A percentile compares a stretch with the other conserved stretches of the same genome.
These are phyloP conservation scores for Cucurbitaria berberidis DNA, from an alignment of 2,329 filamentous ascomycete species.

Conservation along the genomic window DNA sequence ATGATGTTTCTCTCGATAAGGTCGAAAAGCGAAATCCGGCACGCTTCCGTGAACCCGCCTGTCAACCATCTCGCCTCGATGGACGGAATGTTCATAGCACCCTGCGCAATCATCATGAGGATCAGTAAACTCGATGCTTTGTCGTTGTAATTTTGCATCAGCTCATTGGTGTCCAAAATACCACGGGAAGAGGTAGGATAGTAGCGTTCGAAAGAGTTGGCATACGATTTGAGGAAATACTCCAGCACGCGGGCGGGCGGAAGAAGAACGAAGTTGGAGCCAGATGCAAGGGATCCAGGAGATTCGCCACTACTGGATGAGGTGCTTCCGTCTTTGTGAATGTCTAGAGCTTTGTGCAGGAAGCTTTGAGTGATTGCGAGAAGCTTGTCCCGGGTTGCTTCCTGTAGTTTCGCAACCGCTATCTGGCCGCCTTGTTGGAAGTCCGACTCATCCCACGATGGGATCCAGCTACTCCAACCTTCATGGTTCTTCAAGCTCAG, in stretches of 20 bases:
- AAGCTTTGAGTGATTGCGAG: conserved; percentile 75
- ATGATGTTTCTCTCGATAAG: conserved; percentile 74
- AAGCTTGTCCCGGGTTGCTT: conserved; percentile 69
- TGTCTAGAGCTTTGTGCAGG: conserved; percentile 72
- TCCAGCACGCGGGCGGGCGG: conserved; percentile 71
- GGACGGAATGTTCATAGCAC: conserved; percentile 69
- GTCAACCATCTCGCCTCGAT: conserved; percentile 70
- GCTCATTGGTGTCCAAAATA: conserved; percentile 69
- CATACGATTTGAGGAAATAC: conserved; percentile 70
- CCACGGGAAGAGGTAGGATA: conserved; percentile 68
- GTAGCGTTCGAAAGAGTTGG: conserved; percentile 69
- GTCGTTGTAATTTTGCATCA: conserved; percentile 67
- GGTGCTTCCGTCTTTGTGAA: conserved; percentile 62
- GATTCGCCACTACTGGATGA: conserved; percentile 53
- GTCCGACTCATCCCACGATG: conserved; percentile 57
- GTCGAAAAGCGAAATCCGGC: conserved; percentile 74
- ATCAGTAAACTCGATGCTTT: conserved; percentile 70
- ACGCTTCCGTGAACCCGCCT: conserved; percentile 71
- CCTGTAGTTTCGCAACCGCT: conserved; percentile 57
- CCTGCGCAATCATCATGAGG: conserved; percentile 75
- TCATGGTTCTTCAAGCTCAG: conserved; percentile 59
- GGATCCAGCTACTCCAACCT: conserved; percentile 59
- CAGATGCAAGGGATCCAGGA: conserved; percentile 54
- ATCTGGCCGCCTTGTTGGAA: conserved; percentile 55
- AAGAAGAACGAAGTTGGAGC: conserved; percentile 68